Evolutionary conservation across 2,329 filamentous ascomycete genomes (phyloP).

Genomic region (Calonectria fujianensis): DNA sequence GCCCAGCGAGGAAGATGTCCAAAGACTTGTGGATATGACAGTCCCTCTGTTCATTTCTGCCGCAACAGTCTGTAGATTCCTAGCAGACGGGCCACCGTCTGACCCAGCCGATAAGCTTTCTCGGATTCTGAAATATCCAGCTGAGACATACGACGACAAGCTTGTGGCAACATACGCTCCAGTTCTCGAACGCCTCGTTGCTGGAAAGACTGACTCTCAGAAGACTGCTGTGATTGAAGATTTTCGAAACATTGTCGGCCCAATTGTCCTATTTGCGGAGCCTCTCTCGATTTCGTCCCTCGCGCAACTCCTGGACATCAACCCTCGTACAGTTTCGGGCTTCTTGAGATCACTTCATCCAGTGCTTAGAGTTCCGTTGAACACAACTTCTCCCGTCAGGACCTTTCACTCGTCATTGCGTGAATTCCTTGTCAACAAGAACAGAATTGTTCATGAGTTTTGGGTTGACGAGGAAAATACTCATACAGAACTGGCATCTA

Average conservation of each 20-base stretch:
- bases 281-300: conserved; percentile 58
- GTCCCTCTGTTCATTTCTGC: conserved; percentile 61
- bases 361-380: conserved; percentile 57
- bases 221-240: not conserved
- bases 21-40: conserved; percentile 54
- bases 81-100: conserved; percentile 44
- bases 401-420: conserved; percentile 62
- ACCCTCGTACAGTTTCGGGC: conserved; percentile 41
- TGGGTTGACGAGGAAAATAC: conserved; percentile 36
- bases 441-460: conserved; percentile 49
- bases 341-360: conserved; percentile 58
- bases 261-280: conserved; percentile 56
- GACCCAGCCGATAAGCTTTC: conserved; percentile 47
- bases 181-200: not conserved
- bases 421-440: conserved; percentile 53
- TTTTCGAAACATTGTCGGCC: conserved; percentile 57
- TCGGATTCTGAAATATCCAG: conserved; percentile 47
- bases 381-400: conserved; percentile 49
- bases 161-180: conserved; percentile 45
- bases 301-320: conserved; percentile 52
- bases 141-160: not conserved
- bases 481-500: conserved; percentile 16
- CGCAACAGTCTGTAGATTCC: conserved; percentile 56
- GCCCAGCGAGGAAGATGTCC: conserved; percentile 48
- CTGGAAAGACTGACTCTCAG: no score